These are phyloP conservation scores for Coniosporium tulheliwenetii DNA, from an alignment of 2,329 filamentous ascomycete species.

Conservation along the genomic window DNA sequence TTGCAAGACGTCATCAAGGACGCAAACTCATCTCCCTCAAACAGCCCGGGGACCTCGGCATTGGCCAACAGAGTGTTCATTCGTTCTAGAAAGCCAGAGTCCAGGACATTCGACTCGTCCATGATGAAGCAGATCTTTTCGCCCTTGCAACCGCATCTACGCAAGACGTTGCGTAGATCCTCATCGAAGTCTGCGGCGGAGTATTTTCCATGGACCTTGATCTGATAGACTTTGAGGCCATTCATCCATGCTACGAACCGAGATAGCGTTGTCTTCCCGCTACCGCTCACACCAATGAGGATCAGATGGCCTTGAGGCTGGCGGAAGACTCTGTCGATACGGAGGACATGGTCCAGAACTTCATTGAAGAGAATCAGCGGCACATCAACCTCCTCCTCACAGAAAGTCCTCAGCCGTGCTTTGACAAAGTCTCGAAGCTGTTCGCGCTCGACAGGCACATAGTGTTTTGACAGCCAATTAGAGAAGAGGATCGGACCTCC, in stretches of 20 bases:
- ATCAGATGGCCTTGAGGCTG: constrained; percentile 98
- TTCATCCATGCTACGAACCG: constrained; percentile 99
- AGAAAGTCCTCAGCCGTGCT: constrained; percentile 92
- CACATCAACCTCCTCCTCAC: constrained; percentile 97
- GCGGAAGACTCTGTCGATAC: constrained; percentile 96
- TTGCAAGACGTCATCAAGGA: constrained; percentile 99
- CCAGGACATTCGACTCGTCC: constrained; percentile 96
- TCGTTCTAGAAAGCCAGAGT: constrained; percentile 94
- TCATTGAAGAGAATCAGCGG: constrained; percentile 99
- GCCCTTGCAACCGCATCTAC: constrained; percentile 89
- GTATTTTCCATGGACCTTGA: constrained; percentile 98
- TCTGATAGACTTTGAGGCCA: constrained; percentile 95
- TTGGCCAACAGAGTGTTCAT: constrained; percentile 99
- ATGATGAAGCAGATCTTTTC: constrained; percentile 99
- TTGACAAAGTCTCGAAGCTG: constrained; percentile 95
- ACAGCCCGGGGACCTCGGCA: constrained; percentile 95
- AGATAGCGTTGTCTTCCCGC: constrained; percentile 94
- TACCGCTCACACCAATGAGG: constrained; percentile 93
- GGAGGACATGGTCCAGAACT: constrained; percentile 91
- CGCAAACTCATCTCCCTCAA: constrained; percentile 96
- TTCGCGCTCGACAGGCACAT: constrained; percentile 90
- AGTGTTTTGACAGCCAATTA: constrained; percentile 98
- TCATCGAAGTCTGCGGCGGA: constrained; percentile 98
- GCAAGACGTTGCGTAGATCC: constrained; percentile 82
- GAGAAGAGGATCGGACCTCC: constrained; percentile 93